phyloP scores from a whole-genome alignment of 768 basidiomycete genomes.

The Pleurotus sapidus region DNA sequence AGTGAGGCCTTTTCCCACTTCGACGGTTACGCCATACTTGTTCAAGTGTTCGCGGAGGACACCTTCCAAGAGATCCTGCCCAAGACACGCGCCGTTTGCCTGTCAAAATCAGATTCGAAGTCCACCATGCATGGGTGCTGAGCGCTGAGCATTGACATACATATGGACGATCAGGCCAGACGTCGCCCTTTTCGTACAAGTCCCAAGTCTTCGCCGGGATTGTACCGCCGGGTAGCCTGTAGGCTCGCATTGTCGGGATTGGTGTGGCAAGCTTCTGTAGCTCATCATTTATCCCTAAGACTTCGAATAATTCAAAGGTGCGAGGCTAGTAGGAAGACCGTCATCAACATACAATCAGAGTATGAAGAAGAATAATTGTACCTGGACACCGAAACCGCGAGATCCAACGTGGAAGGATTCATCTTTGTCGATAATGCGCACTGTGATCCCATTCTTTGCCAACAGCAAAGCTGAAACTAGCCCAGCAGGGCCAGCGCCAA shows the following conservation, averaged over 20 bases:
- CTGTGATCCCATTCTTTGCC: slow-evolving; percentile 23
- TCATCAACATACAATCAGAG: not conserved
- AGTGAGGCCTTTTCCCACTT: slow-evolving; percentile 15
- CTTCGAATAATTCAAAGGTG: slow-evolving; percentile 19
- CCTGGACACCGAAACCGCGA: slow-evolving; percentile 21
- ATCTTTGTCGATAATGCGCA: slow-evolving; percentile 24
- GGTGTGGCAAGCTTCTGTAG: slow-evolving; percentile 13
- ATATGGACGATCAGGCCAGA: slow-evolving; percentile 19
- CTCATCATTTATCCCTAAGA: slow-evolving; percentile 17
- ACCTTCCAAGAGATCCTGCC: slow-evolving; percentile 14
- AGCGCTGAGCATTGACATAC: slow-evolving; percentile 3
- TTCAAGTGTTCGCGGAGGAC: slow-evolving; percentile 16
- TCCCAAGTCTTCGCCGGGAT: slow-evolving; percentile 22
- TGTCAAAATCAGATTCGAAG: not conserved
- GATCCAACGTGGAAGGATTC: slow-evolving; percentile 13
- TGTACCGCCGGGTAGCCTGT: slow-evolving; percentile 22
- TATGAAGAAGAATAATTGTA: not conserved
- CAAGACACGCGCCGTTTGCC: slow-evolving; percentile 16
- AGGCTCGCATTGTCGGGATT: slow-evolving; percentile 22
- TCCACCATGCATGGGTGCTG: not conserved
- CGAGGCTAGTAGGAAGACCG: slow-evolving; percentile 16
- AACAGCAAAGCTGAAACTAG: slow-evolving; percentile 28
- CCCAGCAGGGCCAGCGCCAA: slow-evolving; percentile 19
- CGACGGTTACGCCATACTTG: slow-evolving; percentile 14
- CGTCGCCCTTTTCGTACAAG: slow-evolving; percentile 15